These are phyloP conservation scores for Suaeda aralocaspica DNA, from an alignment of 148 eudicot genomes.

Conservation along the genomic window DNA sequence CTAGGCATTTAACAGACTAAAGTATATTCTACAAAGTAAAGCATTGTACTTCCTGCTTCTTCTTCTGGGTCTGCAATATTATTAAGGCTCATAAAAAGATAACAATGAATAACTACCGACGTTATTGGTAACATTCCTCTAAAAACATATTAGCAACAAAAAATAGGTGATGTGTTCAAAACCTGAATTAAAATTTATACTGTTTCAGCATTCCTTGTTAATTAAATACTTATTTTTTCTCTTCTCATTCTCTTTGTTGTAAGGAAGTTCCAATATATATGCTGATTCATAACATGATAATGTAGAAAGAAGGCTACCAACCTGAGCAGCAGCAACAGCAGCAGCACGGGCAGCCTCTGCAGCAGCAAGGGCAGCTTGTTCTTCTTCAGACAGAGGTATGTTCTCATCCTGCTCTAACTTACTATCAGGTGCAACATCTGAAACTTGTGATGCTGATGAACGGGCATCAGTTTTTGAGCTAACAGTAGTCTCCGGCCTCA, in stretches of 20 bases:
- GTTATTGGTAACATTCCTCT: not conserved
- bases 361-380: slow-evolving; percentile 79
- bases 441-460: slow-evolving; percentile 42
- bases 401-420: slow-evolving; percentile 40
- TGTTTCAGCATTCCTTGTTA: not conserved
- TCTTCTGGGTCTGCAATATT: not conserved
- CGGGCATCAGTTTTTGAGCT: slow-evolving; percentile 36
- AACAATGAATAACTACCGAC: not conserved
- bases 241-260: not conserved
- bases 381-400: slow-evolving; percentile 71
- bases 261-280: not conserved
- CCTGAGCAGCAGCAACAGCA: slow-evolving; percentile 93
- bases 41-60: not conserved
- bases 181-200: not conserved
- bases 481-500: slow-evolving; percentile 36
- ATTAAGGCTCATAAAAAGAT: not conserved
- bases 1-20: slow-evolving; percentile 1
- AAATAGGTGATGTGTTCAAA: not conserved
- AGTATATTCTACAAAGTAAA: not conserved
- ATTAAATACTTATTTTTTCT: not conserved
- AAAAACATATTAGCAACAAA: not conserved
- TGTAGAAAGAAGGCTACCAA: slow-evolving; percentile 27
- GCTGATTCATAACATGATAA: not conserved
- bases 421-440: slow-evolving; percentile 34
- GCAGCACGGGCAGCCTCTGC: slow-evolving; percentile 92